Percentiles rank a stretch among this genome's conserved stretches.
phyloP scores from a whole-genome alignment of 306 rosid species.

The Oxytropis ochrocephala region DNA sequence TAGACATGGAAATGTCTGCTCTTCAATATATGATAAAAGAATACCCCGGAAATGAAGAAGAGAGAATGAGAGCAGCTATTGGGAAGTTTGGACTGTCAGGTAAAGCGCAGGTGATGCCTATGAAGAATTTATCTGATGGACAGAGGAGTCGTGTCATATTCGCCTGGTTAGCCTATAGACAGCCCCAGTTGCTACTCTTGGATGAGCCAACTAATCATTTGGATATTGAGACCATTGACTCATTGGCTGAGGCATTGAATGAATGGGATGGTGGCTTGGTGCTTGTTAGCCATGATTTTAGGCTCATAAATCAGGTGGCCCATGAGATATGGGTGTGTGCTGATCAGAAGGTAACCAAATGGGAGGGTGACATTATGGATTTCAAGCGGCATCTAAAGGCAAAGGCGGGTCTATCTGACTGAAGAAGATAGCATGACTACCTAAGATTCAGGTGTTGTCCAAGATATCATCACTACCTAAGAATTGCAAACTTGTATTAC shows the following conservation, averaged over 20 bases:
- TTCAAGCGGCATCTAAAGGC: constrained; percentile 75
- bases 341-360: constrained; percentile 72
- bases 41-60: constrained; percentile 97
- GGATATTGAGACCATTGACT: constrained; percentile 96
- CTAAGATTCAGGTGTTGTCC: not conserved
- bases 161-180: constrained; percentile 93
- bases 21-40: constrained; percentile 75
- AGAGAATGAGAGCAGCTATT: constrained; percentile 87
- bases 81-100: constrained; percentile 91
- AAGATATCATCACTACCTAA: not conserved
- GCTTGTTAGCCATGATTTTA: constrained; percentile 95
- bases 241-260: constrained; percentile 88
- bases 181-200: constrained; percentile 82
- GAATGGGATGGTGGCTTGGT: constrained; percentile 99
- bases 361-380: constrained; percentile 94
- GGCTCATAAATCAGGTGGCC: constrained; percentile 98
- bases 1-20: constrained; percentile 83
- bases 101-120: constrained; percentile 97
- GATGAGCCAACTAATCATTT: constrained; percentile 98
- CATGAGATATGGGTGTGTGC: constrained; percentile 97
- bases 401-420: constrained; percentile 74
- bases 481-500: constrained; percentile 9
- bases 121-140: constrained; percentile 95
- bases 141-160: constrained; percentile 93
- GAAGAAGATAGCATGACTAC: constrained; percentile 8